Evolutionary conservation across 1,284 basidiomycete species (phyloP).

Genomic region (Ustilago crameri): DNA sequence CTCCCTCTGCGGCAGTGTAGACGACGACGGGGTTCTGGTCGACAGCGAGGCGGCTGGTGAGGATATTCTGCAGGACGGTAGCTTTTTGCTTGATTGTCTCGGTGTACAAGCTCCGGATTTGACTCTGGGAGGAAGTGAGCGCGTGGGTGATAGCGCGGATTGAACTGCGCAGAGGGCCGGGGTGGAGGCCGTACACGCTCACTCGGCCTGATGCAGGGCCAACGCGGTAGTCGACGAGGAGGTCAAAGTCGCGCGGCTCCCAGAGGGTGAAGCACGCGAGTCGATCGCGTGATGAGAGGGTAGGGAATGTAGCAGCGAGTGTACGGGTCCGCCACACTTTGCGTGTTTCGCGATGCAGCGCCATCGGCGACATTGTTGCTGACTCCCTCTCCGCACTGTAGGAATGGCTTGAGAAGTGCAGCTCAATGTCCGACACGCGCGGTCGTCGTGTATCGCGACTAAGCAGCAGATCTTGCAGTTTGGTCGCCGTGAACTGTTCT

Average conservation of each 20-base stretch:
- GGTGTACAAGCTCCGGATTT: conserved; percentile 54
- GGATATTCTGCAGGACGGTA: conserved; percentile 36
- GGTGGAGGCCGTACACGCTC: conserved; percentile 39
- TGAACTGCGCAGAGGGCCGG: conserved; percentile 33
- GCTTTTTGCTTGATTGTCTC: conserved; percentile 50
- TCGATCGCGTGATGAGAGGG: conserved; percentile 20
- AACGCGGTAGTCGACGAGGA: neutral
- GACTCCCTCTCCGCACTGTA: neutral
- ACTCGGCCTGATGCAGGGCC: conserved; percentile 8
- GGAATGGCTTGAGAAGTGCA: neutral
- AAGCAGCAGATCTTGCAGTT: conserved; percentile 37
- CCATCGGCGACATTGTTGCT: neutral
- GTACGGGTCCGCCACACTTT: conserved; percentile 23
- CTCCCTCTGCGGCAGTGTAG: neutral
- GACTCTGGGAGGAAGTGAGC: neutral
- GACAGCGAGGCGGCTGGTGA: conserved; percentile 23
- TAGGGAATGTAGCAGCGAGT: conserved; percentile 26
- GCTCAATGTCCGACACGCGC: neutral
- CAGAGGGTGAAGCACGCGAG: conserved; percentile 37
- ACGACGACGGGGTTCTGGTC: conserved; percentile 31
- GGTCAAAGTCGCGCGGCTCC: conserved; percentile 39
- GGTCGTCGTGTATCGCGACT: conserved; percentile 16
- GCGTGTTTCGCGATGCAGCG: conserved; percentile 23
- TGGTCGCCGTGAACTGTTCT: conserved; percentile 25
- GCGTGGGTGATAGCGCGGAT: conserved; percentile 34